Evolutionary conservation across 306 rosid species (phyloP), one percentile per base, ranked within the genome.

Genomic region (Astragalus membranaceus): DNA sequence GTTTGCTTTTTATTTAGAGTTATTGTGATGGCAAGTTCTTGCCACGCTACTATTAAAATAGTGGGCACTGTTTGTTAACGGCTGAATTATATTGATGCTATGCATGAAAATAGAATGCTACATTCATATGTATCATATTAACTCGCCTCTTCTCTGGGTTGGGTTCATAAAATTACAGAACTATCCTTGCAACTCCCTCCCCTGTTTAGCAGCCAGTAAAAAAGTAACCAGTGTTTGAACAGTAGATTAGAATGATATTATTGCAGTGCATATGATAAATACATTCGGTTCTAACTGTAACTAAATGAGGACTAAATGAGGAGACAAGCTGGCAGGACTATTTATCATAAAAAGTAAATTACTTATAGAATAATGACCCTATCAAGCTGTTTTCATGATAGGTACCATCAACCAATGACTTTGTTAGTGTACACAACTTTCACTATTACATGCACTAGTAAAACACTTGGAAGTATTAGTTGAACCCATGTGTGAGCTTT

Each of bases 1-100:
- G 96, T 77, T 85, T 82, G 15, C 67, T 73, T 58, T 50, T 50
- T 35, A 59, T 72, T 67, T 63, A 72, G 47, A 36, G 67, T 29
- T 46, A 32, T 44, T 52, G 3, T 56, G 43, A 56, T 60, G 14
- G 14, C 43, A 46, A 13, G 75, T 63, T 59, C 52, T 30, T 26
- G 52, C 1, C 11, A 6, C 48, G 51, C 50, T 56, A 47, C 68
- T 61, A 20, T 54, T n/a, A 49, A 75, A 67, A 69, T 73, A 54
- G 73, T 29, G 14, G 51, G 42, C 67, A 48, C 44, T 56, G 8
- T 52, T 52, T 48, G 48, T 46, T 53, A 64, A 20, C 16, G 35
- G 26, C 44, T 57, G 49, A 57, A 37, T 66, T 73, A 54, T 53
- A 67, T 69, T 14, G 62, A 15, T 74, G 75, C 42, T 54, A 61